Evolutionary conservation across 805 yeast genomes (phyloP), one percentile per base, ranked within the genome.

Genomic region (Metschnikowia orientalis): DNA sequence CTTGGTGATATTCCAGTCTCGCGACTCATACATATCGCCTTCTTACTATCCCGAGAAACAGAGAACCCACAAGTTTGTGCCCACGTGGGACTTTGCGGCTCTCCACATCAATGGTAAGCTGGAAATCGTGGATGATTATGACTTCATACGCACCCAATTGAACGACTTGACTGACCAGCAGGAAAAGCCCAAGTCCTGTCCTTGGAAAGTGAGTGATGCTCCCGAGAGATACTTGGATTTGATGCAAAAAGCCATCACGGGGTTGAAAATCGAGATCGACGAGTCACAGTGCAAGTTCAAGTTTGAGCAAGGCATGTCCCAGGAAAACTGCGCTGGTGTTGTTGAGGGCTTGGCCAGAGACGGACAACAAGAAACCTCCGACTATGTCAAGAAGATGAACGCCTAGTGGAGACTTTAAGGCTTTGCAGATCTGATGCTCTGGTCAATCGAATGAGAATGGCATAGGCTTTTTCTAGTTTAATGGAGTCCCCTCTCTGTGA

Each of bases 1-100:
- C 9, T 54, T 73, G 40, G 66, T 77, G 8, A 62, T 76, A 4
- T 79, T 79, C 60, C 74, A 69, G 50, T 62, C 75, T 5, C 57
- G 50, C 3, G 63, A 74, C 45, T 56, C 75, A 1, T 79, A 79
- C 48, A 69, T 79, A 14, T 54, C 77, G 15, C 83, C 86, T 2
- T 52, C 67, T 10, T 79, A 77, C 69, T 79, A 79, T 47, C 71
- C 75, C 6, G 61, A 67, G 13, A 78, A 79, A 56, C 56, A 65
- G 28, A 63, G 63, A 29, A 73, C 79, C 19, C 79, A 75, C 40
- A 78, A 76, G 48, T 67, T 64, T 25, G 85, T 78, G n/a, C 83
- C 85, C 11, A 79, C 85, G 1, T 79, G 84, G 84, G 79, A 75
- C 50, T 78, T 70, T 54, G 75, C 73, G 2, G 56, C 73, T 4